Base-by-base conservation (phyloP, 2,329 filamentous ascomycete genomes). In the Aspergillus sp. region DNA sequence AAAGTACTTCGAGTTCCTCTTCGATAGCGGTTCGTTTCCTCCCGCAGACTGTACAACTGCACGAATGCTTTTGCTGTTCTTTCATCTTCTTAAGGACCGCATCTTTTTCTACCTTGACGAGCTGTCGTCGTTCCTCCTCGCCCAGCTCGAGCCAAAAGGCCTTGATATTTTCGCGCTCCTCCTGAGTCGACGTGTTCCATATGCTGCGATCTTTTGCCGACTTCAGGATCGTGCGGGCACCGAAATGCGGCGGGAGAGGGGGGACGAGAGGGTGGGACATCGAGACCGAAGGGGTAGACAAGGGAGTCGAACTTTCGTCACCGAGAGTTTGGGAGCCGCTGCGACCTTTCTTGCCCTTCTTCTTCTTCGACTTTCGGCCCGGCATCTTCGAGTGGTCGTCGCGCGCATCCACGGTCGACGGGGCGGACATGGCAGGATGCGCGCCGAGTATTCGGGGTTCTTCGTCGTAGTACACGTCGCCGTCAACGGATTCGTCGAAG, bases 71-170 rank as follows among this genome's bases (percentile, higher is more conserved):
- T 77, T 99, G 95, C 77, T 99, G 95, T 77, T 99, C 95, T 82
- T 99, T 99, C 95, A 99, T 99, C 82, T 99, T 99, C 73, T 91
- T 92, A 58, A 99, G 80, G 0, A 99, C 95, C 7, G 95, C 94
- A 77, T 99, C 94, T 79, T 99, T 99, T 78, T 99, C 95, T 31
- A 99, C 94, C 78, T 97, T 97, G 72, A 99, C 92, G 51, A 99
- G 82, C 16, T 91, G 95, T 74, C 96, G 95, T 68, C 95, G 90
- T 75, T 98, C 93, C 42, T 96, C 91, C 75, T 99, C 95, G 66
- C 91, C 92, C 49, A 99, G 79, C 16, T 92, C 92, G 55, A 99
- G 85, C 95, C 95, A 99, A 78, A 98, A 99, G 68, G 96, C 91
- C 78, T 97, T 96, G 73, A 99, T 99, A 55, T 95, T 90, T 79